Percentiles rank a stretch among this genome's conserved stretches.
phyloP scores from a whole-genome alignment of 208 protist species.

The Wallacemonas rigidus region DNA sequence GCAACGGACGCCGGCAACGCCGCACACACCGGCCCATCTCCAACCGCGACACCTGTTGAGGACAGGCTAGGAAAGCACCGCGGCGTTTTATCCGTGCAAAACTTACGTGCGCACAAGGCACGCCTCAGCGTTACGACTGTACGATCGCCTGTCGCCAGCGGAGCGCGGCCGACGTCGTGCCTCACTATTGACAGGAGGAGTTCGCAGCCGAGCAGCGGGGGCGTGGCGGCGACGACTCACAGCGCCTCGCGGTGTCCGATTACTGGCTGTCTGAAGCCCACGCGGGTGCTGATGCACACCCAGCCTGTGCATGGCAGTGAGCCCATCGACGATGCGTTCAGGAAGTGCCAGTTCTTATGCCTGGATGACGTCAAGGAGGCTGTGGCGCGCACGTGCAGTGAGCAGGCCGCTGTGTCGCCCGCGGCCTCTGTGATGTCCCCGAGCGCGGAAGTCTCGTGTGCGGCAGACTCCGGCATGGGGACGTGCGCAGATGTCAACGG shows the following conservation, averaged over 20 bases:
- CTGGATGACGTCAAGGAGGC: constrained; percentile 12
- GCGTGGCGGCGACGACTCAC: not conserved
- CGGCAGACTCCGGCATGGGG: not conserved
- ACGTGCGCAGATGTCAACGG: not conserved
- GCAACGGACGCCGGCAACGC: too few species aligned
- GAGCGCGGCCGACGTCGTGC: not conserved
- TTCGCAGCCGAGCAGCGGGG: not conserved
- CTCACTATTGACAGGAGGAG: not conserved
- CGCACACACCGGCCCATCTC: too few species aligned
- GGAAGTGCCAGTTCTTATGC: constrained; percentile 12
- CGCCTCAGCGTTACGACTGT: not conserved
- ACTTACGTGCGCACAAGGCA: constrained; percentile 10
- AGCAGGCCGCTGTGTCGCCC: not conserved
- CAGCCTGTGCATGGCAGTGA: not conserved
- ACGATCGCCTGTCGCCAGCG: too few species aligned
- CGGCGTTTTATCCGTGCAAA: constrained; percentile 11
- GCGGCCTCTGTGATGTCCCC: not conserved
- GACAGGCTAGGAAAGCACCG: not conserved
- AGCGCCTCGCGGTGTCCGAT: not conserved
- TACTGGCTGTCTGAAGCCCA: not conserved
- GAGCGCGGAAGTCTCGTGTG: not conserved
- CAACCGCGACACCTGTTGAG: not conserved
- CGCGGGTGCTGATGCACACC: not conserved
- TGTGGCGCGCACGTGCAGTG: constrained; percentile 2
- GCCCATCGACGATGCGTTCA: not conserved